A percentile compares a stretch with the other conserved stretches of the same genome.
phyloP scores from a whole-genome alignment of 2,329 filamentous ascomycete species.

The Rhytidhysteron rufulum region DNA sequence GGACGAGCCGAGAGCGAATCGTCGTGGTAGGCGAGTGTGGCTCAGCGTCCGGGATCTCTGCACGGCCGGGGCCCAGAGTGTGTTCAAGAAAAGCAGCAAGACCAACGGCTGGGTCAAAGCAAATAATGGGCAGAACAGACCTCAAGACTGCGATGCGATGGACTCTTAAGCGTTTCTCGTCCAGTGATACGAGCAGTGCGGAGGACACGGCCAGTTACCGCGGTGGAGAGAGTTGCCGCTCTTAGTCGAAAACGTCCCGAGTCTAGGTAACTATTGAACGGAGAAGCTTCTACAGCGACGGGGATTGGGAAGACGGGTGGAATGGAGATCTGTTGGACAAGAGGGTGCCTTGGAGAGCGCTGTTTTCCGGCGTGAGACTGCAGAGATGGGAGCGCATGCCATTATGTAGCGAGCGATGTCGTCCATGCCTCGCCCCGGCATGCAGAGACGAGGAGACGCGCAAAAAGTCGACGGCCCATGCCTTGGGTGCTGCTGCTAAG shows the following conservation, averaged over 20 bases:
- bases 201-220: constrained; percentile 14
- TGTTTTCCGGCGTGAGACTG: constrained; percentile 20
- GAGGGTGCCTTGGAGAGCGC: constrained; percentile 12
- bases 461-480: constrained; percentile 17
- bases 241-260: constrained; percentile 15
- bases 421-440: constrained; percentile 20
- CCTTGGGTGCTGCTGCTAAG: constrained; percentile 21
- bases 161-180: no score
- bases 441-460: constrained; percentile 15
- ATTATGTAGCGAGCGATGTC: no score
- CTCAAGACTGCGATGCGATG: no score
- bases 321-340: constrained; percentile 22
- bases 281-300: constrained; percentile 14
- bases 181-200: background rate
- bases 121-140: no score
- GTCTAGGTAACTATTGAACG: constrained; percentile 15
- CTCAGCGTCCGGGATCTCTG: constrained; percentile 18
- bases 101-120: no score
- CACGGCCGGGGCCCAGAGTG: no score
- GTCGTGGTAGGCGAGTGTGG: constrained; percentile 27
- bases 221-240: constrained; percentile 28
- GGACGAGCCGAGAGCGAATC: constrained; percentile 24
- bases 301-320: constrained; percentile 7
- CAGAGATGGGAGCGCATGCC: constrained; percentile 17
- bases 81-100: no score